Conservation (phyloP, 345 rosid species). For the Melastoma malabathricum region DNA sequence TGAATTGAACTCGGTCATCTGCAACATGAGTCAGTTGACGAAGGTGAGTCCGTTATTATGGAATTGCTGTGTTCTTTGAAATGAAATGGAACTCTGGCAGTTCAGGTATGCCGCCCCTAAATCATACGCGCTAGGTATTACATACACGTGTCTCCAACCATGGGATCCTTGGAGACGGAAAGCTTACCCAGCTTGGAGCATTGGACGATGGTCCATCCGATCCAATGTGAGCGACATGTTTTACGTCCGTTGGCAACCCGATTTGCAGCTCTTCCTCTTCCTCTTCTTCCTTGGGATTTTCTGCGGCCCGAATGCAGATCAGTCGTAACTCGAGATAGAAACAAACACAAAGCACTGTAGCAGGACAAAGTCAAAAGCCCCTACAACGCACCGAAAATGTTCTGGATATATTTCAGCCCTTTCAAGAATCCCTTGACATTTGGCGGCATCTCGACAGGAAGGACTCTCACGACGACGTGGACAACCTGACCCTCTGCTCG, state of each 20-base stretch:
- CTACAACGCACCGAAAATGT: slow-evolving; percentile 32
- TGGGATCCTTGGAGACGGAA: too few species aligned
- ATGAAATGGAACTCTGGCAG: too few species aligned
- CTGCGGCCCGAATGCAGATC: too few species aligned
- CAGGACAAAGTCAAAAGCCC: too few species aligned
- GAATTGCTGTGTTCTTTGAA: too few species aligned
- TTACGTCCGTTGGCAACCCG: slow-evolving; percentile 68
- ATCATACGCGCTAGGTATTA: too few species aligned
- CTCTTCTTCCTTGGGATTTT: too few species aligned
- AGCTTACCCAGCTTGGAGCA: slow-evolving; percentile 49
- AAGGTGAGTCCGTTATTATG: too few species aligned
- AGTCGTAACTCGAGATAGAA: not conserved
- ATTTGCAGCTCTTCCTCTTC: slow-evolving; percentile 22
- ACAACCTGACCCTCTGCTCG: too few species aligned
- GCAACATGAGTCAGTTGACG: slow-evolving; percentile 2
- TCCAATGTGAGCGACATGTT: slow-evolving; percentile 72
- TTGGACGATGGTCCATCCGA: slow-evolving; percentile 42
- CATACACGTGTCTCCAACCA: too few species aligned
- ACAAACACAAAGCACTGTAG: not conserved
- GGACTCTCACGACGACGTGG: too few species aligned
- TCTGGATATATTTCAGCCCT: slow-evolving; percentile 41
- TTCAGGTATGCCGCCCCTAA: too few species aligned
- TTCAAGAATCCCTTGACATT: slow-evolving; percentile 43
- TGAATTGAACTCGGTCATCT: slow-evolving; percentile 6
- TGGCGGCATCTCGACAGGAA: not conserved